These are phyloP conservation scores for Ascochyta koolunga DNA, from an alignment of 2,329 filamentous ascomycete species.

Conservation along the genomic window DNA sequence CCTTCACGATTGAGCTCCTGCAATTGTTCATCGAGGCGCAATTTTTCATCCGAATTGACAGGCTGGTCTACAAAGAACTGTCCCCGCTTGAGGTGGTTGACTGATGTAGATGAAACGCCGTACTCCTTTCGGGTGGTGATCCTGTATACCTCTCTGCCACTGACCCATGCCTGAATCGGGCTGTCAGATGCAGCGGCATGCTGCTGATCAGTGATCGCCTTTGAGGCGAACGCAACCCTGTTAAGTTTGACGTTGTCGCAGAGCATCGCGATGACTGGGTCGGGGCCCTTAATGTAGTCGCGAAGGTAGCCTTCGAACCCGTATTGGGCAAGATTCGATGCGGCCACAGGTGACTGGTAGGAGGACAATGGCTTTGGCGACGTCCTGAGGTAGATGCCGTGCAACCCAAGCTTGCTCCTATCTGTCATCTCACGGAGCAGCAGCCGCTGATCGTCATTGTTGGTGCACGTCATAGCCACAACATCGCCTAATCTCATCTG, in stretches of 20 bases:
- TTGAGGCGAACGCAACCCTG: slow-evolving; percentile 67
- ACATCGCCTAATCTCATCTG: slow-evolving; percentile 61
- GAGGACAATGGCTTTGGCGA: slow-evolving; percentile 60
- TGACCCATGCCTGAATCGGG: slow-evolving; percentile 71
- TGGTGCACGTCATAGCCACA: slow-evolving; percentile 75
- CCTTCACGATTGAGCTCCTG: slow-evolving; percentile 48
- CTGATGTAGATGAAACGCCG: slow-evolving; percentile 73
- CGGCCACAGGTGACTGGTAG: slow-evolving; percentile 62
- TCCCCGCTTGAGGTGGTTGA: slow-evolving; percentile 66
- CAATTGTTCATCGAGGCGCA: slow-evolving; percentile 63
- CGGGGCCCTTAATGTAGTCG: slow-evolving; percentile 80
- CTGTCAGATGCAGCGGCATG: slow-evolving; percentile 68
- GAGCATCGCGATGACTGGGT: slow-evolving; percentile 84
- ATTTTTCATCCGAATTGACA: slow-evolving; percentile 69
- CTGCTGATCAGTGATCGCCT: slow-evolving; percentile 69
- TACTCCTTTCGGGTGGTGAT: slow-evolving; percentile 80
- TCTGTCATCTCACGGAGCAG: slow-evolving; percentile 70
- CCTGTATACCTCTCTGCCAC: slow-evolving; percentile 61
- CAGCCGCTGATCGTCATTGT: slow-evolving; percentile 73
- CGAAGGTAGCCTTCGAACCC: slow-evolving; percentile 83
- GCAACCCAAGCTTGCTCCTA: slow-evolving; percentile 61
- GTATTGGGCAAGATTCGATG: slow-evolving; percentile 60
- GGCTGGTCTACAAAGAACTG: slow-evolving; percentile 78
- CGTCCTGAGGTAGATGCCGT: slow-evolving; percentile 73
- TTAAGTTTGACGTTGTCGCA: slow-evolving; percentile 76